Percentiles rank a stretch among this genome's conserved stretches.
Conservation (phyloP, 768 basidiomycete genomes). For the Lactarius quietus region DNA sequence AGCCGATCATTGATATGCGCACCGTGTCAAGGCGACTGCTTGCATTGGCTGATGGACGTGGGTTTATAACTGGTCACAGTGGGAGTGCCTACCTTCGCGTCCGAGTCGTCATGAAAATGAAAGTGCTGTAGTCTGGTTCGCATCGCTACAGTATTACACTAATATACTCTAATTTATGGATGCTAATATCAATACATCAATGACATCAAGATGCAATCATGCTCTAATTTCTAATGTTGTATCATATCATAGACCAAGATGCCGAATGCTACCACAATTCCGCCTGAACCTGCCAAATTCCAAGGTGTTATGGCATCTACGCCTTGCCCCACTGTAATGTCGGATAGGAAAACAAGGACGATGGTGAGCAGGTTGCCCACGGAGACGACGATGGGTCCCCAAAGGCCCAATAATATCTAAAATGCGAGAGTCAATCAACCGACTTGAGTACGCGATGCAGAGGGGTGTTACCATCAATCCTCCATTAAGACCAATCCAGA, state of each 20-base stretch:
- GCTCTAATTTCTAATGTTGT: conserved; percentile 24
- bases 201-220: not conserved
- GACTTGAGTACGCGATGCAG: not conserved
- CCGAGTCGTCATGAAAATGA: too few species aligned
- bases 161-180: not conserved
- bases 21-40: too few species aligned
- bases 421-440: conserved; percentile 6
- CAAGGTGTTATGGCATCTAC: conserved; percentile 59
- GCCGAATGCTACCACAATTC: conserved; percentile 81
- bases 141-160: not conserved
- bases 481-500: conserved; percentile 79
- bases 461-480: conserved; percentile 68
- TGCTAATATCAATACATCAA: not conserved
- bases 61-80: too few species aligned
- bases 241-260: conserved; percentile 74
- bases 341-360: conserved; percentile 79
- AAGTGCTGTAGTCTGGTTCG: too few species aligned
- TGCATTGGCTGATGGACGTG: too few species aligned
- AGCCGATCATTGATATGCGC: not conserved
- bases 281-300: conserved; percentile 71
- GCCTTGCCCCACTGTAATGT: conserved; percentile 67
- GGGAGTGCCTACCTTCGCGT: too few species aligned
- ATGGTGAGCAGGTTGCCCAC: conserved; percentile 95
- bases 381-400: conserved; percentile 85
- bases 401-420: conserved; percentile 75